Base-by-base conservation (phyloP, 192 early-diverging fungal genomes). In the Coemansia sp. region DNA sequence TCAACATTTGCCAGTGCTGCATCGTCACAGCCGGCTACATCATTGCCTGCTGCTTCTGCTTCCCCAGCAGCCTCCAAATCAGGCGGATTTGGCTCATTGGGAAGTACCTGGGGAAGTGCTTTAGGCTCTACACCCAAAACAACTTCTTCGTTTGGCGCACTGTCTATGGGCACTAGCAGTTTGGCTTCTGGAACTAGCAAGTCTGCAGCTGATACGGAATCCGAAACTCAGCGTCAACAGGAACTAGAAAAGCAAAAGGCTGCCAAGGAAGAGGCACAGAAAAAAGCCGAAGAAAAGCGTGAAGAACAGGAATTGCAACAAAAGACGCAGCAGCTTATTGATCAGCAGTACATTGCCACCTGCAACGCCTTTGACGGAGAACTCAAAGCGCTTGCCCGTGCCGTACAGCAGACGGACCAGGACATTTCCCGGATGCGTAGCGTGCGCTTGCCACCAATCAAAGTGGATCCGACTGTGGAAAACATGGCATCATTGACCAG, bases 291-390 rank as follows among this genome's bases (percentile, higher is more conserved):
- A 42, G 19, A 57, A 43, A 47, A 46, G 12, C 46, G 49, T 15
- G 38, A 58, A 35, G 21, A 57, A 11, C 67, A 55, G 15, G 67
- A 77, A 39, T 44, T 66, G 36, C 59, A 62, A 42, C 30, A 6
- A 3, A 62, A 57, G 39, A 41, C 73, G 11, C 62, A 61, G 26
- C 50, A 55, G 46, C 50, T 77, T 19, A 40, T 77, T 42, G 60
- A 57, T 47, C 52, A 64, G 46, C 73, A 77, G 51, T 77, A 70
- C 19, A 60, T 70, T 18, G n/a, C 48, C 6, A 77, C 67, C 16
- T 70, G 66, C 63, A 77, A 77, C 39, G 38, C 11, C n/a, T 62
- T 77, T 16, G 73, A 77, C 48, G 43, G 55, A 41, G 63, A 77
- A 15, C 62, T 77, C 50, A 62, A 63, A 52, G 48, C 66, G 3